Base-by-base conservation (phyloP, 768 basidiomycete genomes). In the Fomitopsis pulvina region DNA sequence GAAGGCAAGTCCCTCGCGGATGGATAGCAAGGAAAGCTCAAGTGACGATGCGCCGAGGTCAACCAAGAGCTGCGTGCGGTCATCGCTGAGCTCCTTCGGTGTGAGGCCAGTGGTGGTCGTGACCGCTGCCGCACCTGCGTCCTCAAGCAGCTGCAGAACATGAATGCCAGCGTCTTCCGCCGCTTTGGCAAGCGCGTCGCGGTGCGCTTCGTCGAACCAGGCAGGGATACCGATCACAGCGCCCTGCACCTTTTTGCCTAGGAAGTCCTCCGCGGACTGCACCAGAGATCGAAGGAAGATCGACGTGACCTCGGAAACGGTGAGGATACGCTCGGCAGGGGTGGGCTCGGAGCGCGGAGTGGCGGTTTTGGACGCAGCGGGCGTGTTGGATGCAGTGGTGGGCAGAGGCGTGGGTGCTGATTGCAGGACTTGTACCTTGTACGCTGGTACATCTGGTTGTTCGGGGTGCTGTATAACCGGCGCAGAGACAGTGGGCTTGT, bases 241-340 rank as follows among this genome's bases (percentile, higher is more conserved):
- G 37, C 87, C 88, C 39, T 79, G 69, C 29, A 90, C 73, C 25
- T 79, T 77, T 62, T 80, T 83, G 11, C 92, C 92, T 11, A 98
- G 77, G 68, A 94, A 98, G 64, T 93, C 92, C 57, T 85, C 80
- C 5, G 94, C 95, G 30, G 90, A 93, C 54, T 87, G 76, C 53
- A 92, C 68, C 28, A 99, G 81, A 2, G 87, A 90, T 46, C 74
- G 73, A 30, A 99, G 75, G 78, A 95, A 97, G 59, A 93, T 79
- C 34, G 85, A 77, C 26, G 89, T 80, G 11, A 85, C 87, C 61
- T 97, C 92, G 16, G 83, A 80, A 2, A 87, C 84, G 41, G 89
- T 89, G 24, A 98, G 73, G 51, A 85, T 75, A 38, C 89, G 85
- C 41, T 80, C 78, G 1, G 71, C 74, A 8, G 75, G 75, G 10